Conservation (phyloP, 2,329 filamentous ascomycete genomes). For the Aspergillus floridensis region DNA sequence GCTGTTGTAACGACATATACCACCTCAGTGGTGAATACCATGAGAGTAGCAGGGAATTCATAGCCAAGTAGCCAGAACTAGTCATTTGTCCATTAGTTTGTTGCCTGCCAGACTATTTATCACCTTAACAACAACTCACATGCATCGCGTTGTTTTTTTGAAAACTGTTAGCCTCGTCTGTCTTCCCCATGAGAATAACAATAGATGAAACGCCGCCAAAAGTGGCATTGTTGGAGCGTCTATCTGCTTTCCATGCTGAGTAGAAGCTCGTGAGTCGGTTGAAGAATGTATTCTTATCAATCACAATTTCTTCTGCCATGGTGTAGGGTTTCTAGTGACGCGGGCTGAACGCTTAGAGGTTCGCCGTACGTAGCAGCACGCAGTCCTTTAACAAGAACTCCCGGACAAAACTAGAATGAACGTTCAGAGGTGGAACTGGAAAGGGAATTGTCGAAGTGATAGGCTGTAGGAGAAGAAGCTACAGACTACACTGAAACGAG, state of each 20-base stretch:
- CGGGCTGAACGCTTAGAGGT: background rate
- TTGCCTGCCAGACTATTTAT: background rate
- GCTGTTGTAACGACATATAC: slow-evolving; percentile 92
- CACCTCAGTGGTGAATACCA: slow-evolving; percentile 84
- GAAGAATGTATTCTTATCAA: slow-evolving; percentile 91
- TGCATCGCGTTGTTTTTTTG: slow-evolving; percentile 97
- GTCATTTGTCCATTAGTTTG: background rate
- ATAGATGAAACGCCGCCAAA: slow-evolving; percentile 87
- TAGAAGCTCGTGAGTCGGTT: slow-evolving; percentile 85
- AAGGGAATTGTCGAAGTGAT: no score
- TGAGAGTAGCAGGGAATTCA: slow-evolving; percentile 93
- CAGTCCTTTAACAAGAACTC: background rate
- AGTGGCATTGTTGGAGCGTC: slow-evolving; percentile 77
- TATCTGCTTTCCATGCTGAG: slow-evolving; percentile 93
- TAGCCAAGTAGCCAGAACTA: slow-evolving; percentile 98
- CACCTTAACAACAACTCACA: slow-evolving; percentile 56
- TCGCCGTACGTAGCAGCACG: background rate
- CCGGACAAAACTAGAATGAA: background rate
- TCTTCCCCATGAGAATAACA: slow-evolving; percentile 90
- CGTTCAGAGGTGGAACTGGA: no score
- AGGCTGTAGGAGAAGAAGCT: background rate
- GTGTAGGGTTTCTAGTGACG: slow-evolving; percentile 16
- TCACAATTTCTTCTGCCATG: slow-evolving; percentile 82
- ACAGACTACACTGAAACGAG: background rate
- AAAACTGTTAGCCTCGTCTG: slow-evolving; percentile 80